These are phyloP conservation scores for Trichoderma sp. DNA, from an alignment of 2,329 filamentous ascomycete species.

Conservation along the genomic window DNA sequence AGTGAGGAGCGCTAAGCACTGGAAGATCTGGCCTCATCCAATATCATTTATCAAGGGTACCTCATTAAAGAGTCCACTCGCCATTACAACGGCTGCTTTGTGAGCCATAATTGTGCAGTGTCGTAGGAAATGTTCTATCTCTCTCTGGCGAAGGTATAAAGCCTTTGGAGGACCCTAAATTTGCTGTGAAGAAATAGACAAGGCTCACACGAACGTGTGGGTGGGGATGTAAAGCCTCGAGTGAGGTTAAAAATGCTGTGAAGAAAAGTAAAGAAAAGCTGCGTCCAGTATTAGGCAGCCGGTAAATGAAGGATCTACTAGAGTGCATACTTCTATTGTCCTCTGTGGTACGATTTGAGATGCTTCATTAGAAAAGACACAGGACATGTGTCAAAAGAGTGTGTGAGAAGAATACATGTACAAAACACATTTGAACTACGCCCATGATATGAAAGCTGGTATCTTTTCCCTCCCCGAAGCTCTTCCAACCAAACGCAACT, in stretches of 20 bases:
- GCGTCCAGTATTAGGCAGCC: too few relatives aligned
- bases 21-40: too few relatives aligned
- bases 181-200: background rate
- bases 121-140: background rate
- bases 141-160: background rate
- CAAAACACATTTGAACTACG: background rate
- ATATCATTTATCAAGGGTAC: background rate
- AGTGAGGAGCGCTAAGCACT: too few relatives aligned
- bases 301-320: too few relatives aligned
- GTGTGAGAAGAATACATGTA: background rate
- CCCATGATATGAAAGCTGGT: background rate
- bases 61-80: background rate
- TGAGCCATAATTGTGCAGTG: background rate
- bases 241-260: background rate
- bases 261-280: too few relatives aligned
- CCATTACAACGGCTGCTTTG: background rate
- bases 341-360: too few relatives aligned
- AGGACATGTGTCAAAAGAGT: too few relatives aligned
- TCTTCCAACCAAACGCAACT: background rate
- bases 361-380: too few relatives aligned
- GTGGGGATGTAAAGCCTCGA: background rate
- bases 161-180: background rate
- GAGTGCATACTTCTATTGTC: too few relatives aligned
- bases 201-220: too few relatives aligned
- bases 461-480: background rate